Base-by-base conservation (phyloP, 805 yeast species). In the Geotrichum ghanense region DNA sequence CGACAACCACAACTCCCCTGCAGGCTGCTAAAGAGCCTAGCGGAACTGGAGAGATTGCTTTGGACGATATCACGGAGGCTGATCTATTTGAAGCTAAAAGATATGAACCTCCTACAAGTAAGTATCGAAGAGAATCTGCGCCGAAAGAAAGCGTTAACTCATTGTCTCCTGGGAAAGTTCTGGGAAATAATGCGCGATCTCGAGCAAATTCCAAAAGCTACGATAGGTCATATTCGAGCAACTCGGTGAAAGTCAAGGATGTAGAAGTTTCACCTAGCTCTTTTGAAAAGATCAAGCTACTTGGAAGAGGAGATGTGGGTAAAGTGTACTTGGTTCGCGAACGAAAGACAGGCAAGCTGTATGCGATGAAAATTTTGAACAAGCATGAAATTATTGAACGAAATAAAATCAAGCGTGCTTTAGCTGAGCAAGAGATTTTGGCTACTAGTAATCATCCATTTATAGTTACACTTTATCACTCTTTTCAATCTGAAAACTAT, bases 261-360 rank as follows among this genome's bases (percentile, higher is more conserved):
- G 87, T 82, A 7, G 87, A 83, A 57, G 99, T 94, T 19, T 76
- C 81, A 3, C 94, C 95, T 2, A 75, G 76, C 41, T 83, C 92
- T 22, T 92, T 92, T 62, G 96, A 89, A 54, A 90, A 87, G 61
- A 76, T 92, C 46, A 78, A 85, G 54, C 67, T 92, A n/a, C 67
- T 92, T 44, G 99, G 99, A 3, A 86, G 86, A 60, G 99, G 99
- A 48, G 98, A 92, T 58, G 97, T 92, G 31, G 99, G 99, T 2
- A 89, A 87, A 62, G 99, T 92, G 21, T 92, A 85, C 57, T 68
- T 92, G 22, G 99, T 92, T 3, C 75, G 83, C 50, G 96, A 94
- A 56, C 86, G 83, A 60, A 67, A 72, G 34, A 72, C 89, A 2
- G 78, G 80, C 53, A 76, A 79, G 53, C 66, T 88, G 26, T 92